These are phyloP conservation scores for Alternaria consortialis DNA, from an alignment of 2,329 filamentous ascomycete genomes.

Conservation along the genomic window DNA sequence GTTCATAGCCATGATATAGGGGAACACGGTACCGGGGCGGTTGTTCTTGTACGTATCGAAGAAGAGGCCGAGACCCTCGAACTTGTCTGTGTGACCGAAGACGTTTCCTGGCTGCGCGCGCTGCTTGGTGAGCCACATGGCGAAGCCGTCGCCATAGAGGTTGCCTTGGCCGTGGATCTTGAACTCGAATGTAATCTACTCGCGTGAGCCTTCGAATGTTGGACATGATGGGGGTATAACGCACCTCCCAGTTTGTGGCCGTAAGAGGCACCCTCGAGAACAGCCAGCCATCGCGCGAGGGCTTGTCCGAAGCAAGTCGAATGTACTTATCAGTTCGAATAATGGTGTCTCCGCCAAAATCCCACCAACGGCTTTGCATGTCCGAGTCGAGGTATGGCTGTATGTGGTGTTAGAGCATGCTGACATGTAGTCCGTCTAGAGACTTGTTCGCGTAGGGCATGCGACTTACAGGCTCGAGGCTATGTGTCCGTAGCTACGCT, in stretches of 20 bases:
- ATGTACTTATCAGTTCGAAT: constrained; percentile 83
- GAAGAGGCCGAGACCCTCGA: constrained; percentile 94
- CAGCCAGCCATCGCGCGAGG: constrained; percentile 90
- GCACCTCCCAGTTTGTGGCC: constrained; percentile 94
- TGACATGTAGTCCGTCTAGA: not conserved
- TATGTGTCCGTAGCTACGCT: constrained; percentile 82
- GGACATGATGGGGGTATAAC: not conserved
- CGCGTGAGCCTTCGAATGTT: constrained; percentile 34
- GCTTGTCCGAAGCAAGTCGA: constrained; percentile 87
- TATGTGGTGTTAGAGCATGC: constrained; percentile 20
- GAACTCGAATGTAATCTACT: constrained; percentile 88
- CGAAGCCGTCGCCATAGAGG: constrained; percentile 95
- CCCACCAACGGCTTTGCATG: constrained; percentile 98
- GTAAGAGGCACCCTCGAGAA: constrained; percentile 94
- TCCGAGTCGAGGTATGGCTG: constrained; percentile 97
- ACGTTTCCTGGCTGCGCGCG: constrained; percentile 82
- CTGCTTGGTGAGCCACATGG: constrained; percentile 97
- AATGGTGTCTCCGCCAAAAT: constrained; percentile 96
- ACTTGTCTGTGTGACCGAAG: constrained; percentile 86
- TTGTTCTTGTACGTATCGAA: constrained; percentile 99
- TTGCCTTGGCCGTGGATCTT: constrained; percentile 88
- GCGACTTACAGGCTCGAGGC: constrained; percentile 74
- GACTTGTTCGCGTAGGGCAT: not conserved
- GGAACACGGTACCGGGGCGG: constrained; percentile 92
- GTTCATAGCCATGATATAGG: constrained; percentile 98